Base-by-base conservation (phyloP, 495 filamentous ascomycete species). In the Monascus purpureus region DNA sequence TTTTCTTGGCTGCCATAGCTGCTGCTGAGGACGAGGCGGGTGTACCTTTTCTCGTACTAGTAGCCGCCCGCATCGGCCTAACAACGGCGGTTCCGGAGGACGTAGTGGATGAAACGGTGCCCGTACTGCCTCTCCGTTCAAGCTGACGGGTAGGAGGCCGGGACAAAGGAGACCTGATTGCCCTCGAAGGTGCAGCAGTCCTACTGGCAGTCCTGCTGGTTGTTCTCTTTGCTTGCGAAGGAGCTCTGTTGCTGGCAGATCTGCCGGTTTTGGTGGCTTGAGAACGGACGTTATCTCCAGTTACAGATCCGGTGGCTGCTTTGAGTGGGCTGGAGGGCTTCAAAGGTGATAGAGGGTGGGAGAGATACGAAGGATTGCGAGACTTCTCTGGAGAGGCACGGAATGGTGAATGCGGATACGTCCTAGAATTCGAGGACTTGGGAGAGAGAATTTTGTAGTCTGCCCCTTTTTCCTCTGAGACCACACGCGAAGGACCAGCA, bases 391-490 rank as follows among this genome's bases (percentile, higher is more conserved):
- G 57, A 11, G 63, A 63, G 2, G 52, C 47, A 13, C 53, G 53
- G 42, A 71, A 55, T 6, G 73, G 73, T 3, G 74, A 76, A 32
- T 67, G 62, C 2, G 70, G 76, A 29, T 74, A 61, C 11, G 76
- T 68, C 17, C 80, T 70, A 2, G 80, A 82, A 48, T 93, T 90
- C 16, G 73, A 72, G 0, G 83, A 84, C 43, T 82, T 78, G 8
- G 84, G 83, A 0, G 84, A 90, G 8, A 90, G 68, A 15, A 88
- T 70, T 28, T 63, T 53, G 59, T 74, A 47, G 30, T 71, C 63
- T 13, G 52, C 50, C 12, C 50, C 53, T 40, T 57, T 47, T 34
- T 59, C 58, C 44, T 68, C 65, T 1, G 68, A 70, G 1, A 61
- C 62, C 6, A 68, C 59, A 27, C 66, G 62, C 1, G 69, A 65